Percentiles rank a stretch among this genome's conserved stretches.
Evolutionary conservation across 2,329 filamentous ascomycete genomes (phyloP).

Genomic region (Fusarium mangiferae): DNA sequence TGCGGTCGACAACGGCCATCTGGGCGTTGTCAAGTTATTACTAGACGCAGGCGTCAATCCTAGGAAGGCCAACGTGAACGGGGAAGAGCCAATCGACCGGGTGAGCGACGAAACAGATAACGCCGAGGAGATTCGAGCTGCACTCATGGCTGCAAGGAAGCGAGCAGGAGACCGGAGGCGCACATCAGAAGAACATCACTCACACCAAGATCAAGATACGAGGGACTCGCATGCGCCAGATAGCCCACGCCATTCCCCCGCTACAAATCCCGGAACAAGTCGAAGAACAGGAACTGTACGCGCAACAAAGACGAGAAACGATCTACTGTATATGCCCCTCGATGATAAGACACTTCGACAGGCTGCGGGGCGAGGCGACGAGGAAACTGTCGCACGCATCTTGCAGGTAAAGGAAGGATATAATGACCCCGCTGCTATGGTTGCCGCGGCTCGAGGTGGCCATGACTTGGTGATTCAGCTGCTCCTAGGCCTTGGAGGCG

Average conservation of each 20-base stretch:
- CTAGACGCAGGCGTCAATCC: constrained; percentile 91
- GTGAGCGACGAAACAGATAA: constrained; percentile 80
- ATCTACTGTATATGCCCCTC: constrained; percentile 70
- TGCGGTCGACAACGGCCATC: constrained; percentile 93
- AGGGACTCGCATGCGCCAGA: constrained; percentile 66
- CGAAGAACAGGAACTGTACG: constrained; percentile 66
- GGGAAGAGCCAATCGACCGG: constrained; percentile 89
- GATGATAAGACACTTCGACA: constrained; percentile 70
- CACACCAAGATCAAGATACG: constrained; percentile 58
- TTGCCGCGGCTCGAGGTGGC: constrained; percentile 90
- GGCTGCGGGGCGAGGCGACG: constrained; percentile 70
- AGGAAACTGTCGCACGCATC: constrained; percentile 70
- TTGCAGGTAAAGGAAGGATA: constrained; percentile 69
- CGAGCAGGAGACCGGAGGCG: constrained; percentile 64
- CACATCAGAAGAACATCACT: constrained; percentile 68
- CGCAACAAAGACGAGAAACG: constrained; percentile 72
- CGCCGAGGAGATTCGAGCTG: constrained; percentile 79
- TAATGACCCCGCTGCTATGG: constrained; percentile 85
- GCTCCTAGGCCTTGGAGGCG: constrained; percentile 73
- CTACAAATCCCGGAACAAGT: constrained; percentile 53
- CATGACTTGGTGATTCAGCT: constrained; percentile 89
- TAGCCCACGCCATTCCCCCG: constrained; percentile 68
- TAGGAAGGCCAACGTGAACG: constrained; percentile 88
- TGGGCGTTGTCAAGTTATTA: constrained; percentile 86
- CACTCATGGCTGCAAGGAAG: constrained; percentile 70